Base-by-base conservation (phyloP, 106 monocot species). In the Allium fistulosum region DNA sequence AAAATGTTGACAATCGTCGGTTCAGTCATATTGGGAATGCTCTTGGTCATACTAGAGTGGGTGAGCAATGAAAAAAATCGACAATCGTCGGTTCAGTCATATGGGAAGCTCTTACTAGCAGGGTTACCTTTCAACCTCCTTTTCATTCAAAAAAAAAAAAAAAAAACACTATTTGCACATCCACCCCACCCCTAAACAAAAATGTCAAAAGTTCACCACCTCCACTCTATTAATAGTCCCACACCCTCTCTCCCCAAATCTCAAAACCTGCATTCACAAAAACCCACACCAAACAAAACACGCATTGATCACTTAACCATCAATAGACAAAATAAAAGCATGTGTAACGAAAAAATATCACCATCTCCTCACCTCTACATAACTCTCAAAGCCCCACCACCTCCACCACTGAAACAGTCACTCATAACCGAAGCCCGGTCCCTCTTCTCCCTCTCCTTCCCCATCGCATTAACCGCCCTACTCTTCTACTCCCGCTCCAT, bases 401-500 rank as follows among this genome's bases (percentile, higher is more conserved):
- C 63, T 7, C 48, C 46, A 64, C 48, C 14, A 6, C 2, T 16
- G 15, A 47, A 12, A 12, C 7, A 64, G 7, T 13, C 13, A 0
- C 10, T 51, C 11, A 51, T 18, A 10, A 66, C 57, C 3, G 74
- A 75, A 66, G 74, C 74, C 0, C 4, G 4, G 26, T 49, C 66
- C 15, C 68, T 75, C 4, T 75, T 59, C 22, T 53, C 7, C 3
- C 52, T 75, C 4, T 61, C 75, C 8, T 52, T 69, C 13, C 75
- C 75, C 68, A 75, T 75, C 12, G 75, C 68, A 16, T 7, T 69
- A 8, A 75, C 75, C 2, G 75, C 75, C 1, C 75, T 75, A 4
- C 61, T 75, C 17, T 48, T 68, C 49, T 69, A 75, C 62, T 68
- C 75, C 12, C 75, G 75, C 8, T 75, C 75, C n/a, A 7, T 69